These are phyloP conservation scores for Poteriospumella lacustris DNA, from an alignment of 108 stramenopile genomes.

Conservation along the genomic window DNA sequence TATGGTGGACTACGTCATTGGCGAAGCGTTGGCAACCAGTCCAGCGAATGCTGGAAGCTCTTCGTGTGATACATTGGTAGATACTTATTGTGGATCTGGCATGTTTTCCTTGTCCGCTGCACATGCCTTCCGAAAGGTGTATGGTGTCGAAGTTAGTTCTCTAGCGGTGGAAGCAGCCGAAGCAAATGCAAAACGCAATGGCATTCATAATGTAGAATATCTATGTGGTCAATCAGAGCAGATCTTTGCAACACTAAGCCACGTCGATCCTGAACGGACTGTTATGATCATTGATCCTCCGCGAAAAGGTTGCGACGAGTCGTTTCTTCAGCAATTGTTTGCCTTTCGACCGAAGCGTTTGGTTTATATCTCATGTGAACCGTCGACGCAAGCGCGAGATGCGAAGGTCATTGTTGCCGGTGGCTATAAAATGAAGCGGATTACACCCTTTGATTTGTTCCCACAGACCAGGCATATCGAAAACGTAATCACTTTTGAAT, in stretches of 20 bases:
- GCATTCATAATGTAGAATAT: conserved; percentile 73
- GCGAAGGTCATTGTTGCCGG: conserved; percentile 67
- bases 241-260: conserved; percentile 61
- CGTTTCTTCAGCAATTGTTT: conserved; percentile 81
- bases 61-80: conserved; percentile 66
- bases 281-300: conserved; percentile 94
- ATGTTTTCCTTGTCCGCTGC: conserved; percentile 76
- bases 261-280: conserved; percentile 65
- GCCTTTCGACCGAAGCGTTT: conserved; percentile 72
- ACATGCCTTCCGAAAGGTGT: conserved; percentile 65
- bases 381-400: conserved; percentile 69
- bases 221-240: conserved; percentile 77
- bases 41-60: conserved; percentile 28
- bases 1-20: conserved; percentile 83
- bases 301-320: conserved; percentile 79
- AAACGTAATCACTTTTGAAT: conserved; percentile 84
- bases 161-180: conserved; percentile 74
- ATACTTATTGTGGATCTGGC: conserved; percentile 95
- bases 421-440: conserved; percentile 69
- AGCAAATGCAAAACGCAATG: conserved; percentile 71
- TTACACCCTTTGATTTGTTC: conserved; percentile 89
- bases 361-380: conserved; percentile 73
- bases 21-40: conserved; percentile 54
- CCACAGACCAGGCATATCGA: conserved; percentile 95
- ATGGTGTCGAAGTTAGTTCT: conserved; percentile 87